Evolutionary conservation across 192 early-diverging fungal species (phyloP).

Genomic region (Coemansia sp.): DNA sequence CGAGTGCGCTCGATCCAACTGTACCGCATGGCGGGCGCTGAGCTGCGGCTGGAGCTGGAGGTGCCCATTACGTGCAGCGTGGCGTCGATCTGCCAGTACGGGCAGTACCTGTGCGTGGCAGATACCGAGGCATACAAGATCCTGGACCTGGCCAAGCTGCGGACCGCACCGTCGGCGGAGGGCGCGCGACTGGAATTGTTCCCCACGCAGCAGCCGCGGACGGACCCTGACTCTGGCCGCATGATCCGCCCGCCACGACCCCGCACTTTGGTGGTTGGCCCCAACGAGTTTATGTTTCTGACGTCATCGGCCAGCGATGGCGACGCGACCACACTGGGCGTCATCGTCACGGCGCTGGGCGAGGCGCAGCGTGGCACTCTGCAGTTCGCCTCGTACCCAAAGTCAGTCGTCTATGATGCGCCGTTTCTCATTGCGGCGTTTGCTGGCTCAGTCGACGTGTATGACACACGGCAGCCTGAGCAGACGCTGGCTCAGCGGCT

Average conservation of each 20-base stretch:
- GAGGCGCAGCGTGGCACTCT: conserved; percentile 53
- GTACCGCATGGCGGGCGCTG: conserved; percentile 24
- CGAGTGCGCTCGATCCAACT: conserved; percentile 41
- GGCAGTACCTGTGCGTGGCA: conserved; percentile 47
- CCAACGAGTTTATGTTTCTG: conserved; percentile 56
- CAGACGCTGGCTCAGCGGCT: conserved; percentile 35
- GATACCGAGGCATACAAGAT: conserved; percentile 53
- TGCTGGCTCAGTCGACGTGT: conserved; percentile 38
- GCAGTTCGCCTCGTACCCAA: conserved; percentile 51
- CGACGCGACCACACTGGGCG: conserved; percentile 41
- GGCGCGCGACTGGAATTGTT: conserved; percentile 37
- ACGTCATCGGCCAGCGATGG: conserved; percentile 40
- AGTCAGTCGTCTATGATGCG: conserved; percentile 43
- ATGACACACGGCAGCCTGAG: conserved; percentile 42
- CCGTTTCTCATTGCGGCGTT: conserved; percentile 39
- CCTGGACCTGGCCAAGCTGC: conserved; percentile 38
- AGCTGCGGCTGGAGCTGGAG: conserved; percentile 45
- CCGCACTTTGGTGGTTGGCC: conserved; percentile 49
- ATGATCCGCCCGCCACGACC: conserved; percentile 47
- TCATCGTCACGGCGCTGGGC: conserved; percentile 53
- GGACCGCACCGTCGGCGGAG: conserved; percentile 10
- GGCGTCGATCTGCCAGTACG: conserved; percentile 49
- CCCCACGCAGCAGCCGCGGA: conserved; percentile 51
- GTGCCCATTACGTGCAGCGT: conserved; percentile 33
- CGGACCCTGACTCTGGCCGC: conserved; percentile 29